Base-by-base conservation (phyloP, 345 rosid species). In the Theobroma cacao region DNA sequence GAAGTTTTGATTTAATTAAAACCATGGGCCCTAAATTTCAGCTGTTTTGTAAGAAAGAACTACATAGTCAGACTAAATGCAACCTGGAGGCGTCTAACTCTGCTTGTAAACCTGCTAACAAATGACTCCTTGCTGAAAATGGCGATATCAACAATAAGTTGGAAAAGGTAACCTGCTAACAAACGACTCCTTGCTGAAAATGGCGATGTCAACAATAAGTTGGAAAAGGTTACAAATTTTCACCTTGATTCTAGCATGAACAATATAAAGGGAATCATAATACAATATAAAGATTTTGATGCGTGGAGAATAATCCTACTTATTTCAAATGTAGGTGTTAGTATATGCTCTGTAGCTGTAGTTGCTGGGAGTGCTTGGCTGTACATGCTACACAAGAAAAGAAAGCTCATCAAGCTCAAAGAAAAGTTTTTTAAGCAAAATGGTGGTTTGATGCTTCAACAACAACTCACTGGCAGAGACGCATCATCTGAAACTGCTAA, bases 401-500 rank as follows among this genome's bases (percentile, higher is more conserved):
- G 72, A 36, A 79, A 68, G 55, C 69, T 76, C 24, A 72, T 74
- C 26, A 78, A 24, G 41, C 74, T 41, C 58, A 85, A 71, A 59
- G 77, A 82, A 61, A 73, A 78, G 41, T 76, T 52, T 53, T 82
- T 85, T 45, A 24, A 22, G 33, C 75, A 85, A 41, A 85, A 85
- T 36, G 85, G 87, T 5, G 90, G 87, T 17, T 43, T 87, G 22
- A 7, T 87, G 81, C 43, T 86, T 65, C 86, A 81, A 59, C 87
- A 83, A 75, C 71, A 80, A 36, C 62, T 89, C 5, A 26, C 72
- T 2, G 62, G 77, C 14, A 36, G 58, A 1, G 68, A 77, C 1
- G 58, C 68, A 3, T 75, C 69, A 15, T 52, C 80, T 4, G 85
- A 81, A 12, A 79, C 41, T 1, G 56, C 83, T 0, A 82, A 30